Evolutionary conservation across 805 yeast genomes (phyloP).

Genomic region (Candida xyloterini): DNA sequence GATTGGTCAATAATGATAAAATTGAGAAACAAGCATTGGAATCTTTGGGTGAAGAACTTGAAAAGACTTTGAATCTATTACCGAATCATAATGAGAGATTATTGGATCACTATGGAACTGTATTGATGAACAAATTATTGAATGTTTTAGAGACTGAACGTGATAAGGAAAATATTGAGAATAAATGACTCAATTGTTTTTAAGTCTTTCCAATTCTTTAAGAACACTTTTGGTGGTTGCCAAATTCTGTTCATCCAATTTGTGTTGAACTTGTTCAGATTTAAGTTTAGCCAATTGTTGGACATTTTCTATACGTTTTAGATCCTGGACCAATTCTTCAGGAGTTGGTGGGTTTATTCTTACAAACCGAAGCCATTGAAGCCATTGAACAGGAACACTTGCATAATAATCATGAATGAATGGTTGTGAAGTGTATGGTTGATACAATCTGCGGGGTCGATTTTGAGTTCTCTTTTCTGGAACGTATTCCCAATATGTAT

Average conservation of each 20-base stretch:
- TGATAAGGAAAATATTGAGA: slow-evolving; percentile 18
- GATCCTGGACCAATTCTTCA: slow-evolving; percentile 58
- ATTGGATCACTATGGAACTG: slow-evolving; percentile 16
- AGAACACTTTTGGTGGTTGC: slow-evolving; percentile 22
- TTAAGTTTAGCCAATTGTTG: slow-evolving; percentile 48
- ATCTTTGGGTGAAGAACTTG: slow-evolving; percentile 12
- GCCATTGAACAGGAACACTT: slow-evolving; percentile 70
- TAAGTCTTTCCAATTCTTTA: slow-evolving; percentile 23
- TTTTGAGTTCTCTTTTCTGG: slow-evolving; percentile 40
- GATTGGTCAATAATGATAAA: slow-evolving; percentile 7
- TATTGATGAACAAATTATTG: slow-evolving; percentile 11
- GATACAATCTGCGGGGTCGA: slow-evolving; percentile 60
- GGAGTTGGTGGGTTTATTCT: slow-evolving; percentile 59
- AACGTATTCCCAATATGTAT: slow-evolving; percentile 81
- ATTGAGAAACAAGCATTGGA: slow-evolving; percentile 1
- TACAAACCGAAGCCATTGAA: slow-evolving; percentile 73
- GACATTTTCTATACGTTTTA: slow-evolving; percentile 51
- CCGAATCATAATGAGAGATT: slow-evolving; percentile 20
- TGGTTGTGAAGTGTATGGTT: slow-evolving; percentile 46
- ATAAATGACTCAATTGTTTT: slow-evolving; percentile 6
- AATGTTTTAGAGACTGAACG: slow-evolving; percentile 3
- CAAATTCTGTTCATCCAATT: slow-evolving; percentile 17
- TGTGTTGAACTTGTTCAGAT: slow-evolving; percentile 38
- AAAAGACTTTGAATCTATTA: slow-evolving; percentile 16
- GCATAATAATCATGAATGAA: slow-evolving; percentile 57